These are phyloP conservation scores for Echeveria elegans DNA, from an alignment of 164 flowering plant species.

Conservation along the genomic window DNA sequence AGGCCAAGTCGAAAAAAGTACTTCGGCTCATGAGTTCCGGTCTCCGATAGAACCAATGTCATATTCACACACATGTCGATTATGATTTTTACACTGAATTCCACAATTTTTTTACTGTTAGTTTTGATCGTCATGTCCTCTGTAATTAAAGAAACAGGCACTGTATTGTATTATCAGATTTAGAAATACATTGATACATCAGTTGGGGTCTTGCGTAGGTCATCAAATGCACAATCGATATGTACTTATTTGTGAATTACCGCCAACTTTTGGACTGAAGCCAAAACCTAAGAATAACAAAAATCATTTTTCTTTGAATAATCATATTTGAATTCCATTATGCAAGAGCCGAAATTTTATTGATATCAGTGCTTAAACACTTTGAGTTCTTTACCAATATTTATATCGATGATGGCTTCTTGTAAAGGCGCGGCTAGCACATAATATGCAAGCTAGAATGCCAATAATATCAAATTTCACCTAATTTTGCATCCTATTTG, in stretches of 20 bases:
- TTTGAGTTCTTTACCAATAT: background rate
- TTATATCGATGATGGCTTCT: background rate
- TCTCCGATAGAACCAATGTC: background rate
- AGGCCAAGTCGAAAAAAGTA: background rate
- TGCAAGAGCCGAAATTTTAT: too few relatives aligned
- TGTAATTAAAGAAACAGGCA: background rate
- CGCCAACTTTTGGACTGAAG: too few relatives aligned
- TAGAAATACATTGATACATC: background rate
- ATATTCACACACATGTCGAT: background rate
- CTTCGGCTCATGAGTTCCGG: background rate
- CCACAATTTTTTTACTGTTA: background rate
- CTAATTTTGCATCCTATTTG: constrained; percentile 1
- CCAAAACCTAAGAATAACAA: too few relatives aligned
- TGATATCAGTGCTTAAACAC: too few relatives aligned
- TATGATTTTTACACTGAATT: background rate
- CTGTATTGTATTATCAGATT: background rate
- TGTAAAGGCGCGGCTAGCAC: background rate
- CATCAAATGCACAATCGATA: background rate
- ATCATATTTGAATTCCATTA: background rate
- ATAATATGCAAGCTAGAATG: background rate
- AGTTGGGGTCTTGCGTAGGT: too few relatives aligned
- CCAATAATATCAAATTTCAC: background rate
- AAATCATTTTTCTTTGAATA: too few relatives aligned
- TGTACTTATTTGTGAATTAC: too few relatives aligned
- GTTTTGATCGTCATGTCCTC: background rate